Percentiles rank a stretch among this genome's conserved stretches.
Evolutionary conservation across 345 rosid species (phyloP).

Genomic region (Citrus unshiu): DNA sequence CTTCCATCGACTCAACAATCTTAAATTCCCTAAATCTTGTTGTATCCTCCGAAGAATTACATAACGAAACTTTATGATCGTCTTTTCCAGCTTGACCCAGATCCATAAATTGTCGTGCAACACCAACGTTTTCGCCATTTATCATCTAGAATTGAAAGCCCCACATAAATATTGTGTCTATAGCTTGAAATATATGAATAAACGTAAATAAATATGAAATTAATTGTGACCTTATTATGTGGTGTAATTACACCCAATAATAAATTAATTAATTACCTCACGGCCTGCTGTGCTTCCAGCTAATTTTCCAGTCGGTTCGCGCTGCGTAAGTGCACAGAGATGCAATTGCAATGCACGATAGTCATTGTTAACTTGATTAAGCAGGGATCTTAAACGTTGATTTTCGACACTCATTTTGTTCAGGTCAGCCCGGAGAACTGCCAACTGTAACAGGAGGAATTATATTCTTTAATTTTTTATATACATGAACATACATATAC

Average conservation of each 20-base stretch:
- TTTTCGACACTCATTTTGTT: conserved; percentile 43
- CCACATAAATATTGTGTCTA: neutral
- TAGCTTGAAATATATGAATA: neutral
- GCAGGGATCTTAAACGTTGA: conserved; percentile 39
- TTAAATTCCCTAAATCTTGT: neutral
- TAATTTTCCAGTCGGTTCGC: conserved; percentile 13
- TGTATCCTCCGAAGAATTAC: conserved; percentile 16
- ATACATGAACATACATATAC: no score
- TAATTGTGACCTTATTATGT: neutral
- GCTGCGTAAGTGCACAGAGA: conserved; percentile 35
- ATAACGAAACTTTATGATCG: conserved; percentile 11
- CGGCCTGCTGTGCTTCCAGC: conserved; percentile 6
- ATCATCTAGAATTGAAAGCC: conserved; percentile 17
- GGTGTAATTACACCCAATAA: neutral
- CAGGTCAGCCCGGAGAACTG: conserved; percentile 36
- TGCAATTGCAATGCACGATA: conserved; percentile 47
- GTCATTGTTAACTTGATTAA: conserved; percentile 39
- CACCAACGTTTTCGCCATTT: conserved; percentile 12
- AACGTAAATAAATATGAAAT: neutral
- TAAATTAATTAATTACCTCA: conserved; percentile 11
- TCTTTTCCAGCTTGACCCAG: conserved; percentile 30
- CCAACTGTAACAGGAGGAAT: conserved; percentile 26
- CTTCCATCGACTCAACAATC: conserved; percentile 27
- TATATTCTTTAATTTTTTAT: neutral
- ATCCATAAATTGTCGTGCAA: conserved; percentile 42